Percentiles rank a stretch among this genome's conserved stretches.
Conservation (phyloP, 1,139 yeast species). For the Geotrichum aggregatum region DNA sequence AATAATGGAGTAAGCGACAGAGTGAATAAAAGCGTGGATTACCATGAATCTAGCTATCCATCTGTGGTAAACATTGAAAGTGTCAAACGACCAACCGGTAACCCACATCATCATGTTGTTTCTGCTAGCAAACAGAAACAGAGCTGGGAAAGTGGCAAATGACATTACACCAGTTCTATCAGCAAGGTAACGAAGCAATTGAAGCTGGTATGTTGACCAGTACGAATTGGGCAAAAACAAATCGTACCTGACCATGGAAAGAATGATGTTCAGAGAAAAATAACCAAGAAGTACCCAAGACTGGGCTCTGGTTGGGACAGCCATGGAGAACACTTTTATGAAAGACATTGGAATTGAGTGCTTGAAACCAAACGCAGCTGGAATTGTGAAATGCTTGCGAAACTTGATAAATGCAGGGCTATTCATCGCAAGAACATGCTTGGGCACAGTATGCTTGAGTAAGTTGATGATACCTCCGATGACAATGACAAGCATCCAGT, state of each 20-base stretch:
- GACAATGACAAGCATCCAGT: conserved; percentile 28
- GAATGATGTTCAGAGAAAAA: conserved; percentile 31
- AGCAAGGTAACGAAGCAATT: conserved; percentile 40
- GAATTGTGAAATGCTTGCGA: conserved; percentile 33
- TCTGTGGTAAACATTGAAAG: conserved; percentile 55
- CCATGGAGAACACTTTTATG: conserved; percentile 24
- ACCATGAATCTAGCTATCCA: conserved; percentile 57
- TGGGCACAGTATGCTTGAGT: conserved; percentile 11
- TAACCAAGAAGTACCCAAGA: conserved; percentile 31
- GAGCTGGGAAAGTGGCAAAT: conserved; percentile 49
- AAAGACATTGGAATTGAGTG: conserved; percentile 33
- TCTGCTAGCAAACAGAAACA: conserved; percentile 58
- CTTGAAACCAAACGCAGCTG: conserved; percentile 33
- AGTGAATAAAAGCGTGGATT: conserved; percentile 44
- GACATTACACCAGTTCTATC: conserved; percentile 56
- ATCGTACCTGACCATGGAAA: conserved; percentile 24
- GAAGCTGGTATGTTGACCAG: conserved; percentile 19
- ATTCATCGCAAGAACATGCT: conserved; percentile 12
- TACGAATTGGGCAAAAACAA: conserved; percentile 22
- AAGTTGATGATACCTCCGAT: conserved; percentile 26
- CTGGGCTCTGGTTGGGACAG: conserved; percentile 35
- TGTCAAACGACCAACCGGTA: conserved; percentile 59
- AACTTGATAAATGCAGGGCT: conserved; percentile 23
- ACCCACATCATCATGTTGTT: conserved; percentile 54
- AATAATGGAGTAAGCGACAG: conserved; percentile 29